These are phyloP conservation scores for Zygosaccharomyces gambellarensis DNA, from an alignment of 805 yeast genomes.

Conservation along the genomic window DNA sequence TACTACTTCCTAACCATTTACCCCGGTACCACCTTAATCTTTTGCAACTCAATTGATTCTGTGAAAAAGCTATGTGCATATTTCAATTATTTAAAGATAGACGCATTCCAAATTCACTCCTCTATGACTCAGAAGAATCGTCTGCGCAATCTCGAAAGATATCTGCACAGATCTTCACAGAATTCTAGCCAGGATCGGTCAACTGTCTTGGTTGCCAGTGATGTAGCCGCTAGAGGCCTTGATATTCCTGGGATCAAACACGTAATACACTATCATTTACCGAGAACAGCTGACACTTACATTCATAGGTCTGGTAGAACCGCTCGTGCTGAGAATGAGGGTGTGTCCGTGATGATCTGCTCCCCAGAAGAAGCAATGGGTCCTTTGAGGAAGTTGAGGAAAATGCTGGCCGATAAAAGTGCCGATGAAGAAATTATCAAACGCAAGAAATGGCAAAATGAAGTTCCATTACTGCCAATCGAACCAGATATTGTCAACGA, in stretches of 20 bases:
- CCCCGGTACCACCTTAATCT: conserved; percentile 85
- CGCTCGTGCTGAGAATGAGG: conserved; percentile 90
- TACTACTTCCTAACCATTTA: conserved; percentile 83
- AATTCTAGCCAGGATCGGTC: conserved; percentile 42
- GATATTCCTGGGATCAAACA: conserved; percentile 89
- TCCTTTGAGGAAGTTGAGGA: conserved; percentile 71
- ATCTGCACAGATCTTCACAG: conserved; percentile 47
- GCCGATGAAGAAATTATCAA: conserved; percentile 20
- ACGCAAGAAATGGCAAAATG: conserved; percentile 44
- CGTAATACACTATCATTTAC: conserved; percentile 93
- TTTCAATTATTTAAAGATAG: conserved; percentile 61
- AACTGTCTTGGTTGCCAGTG: conserved; percentile 83
- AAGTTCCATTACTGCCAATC: conserved; percentile 65
- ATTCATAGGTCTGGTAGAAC: conserved; percentile 97
- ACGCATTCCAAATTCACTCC: conserved; percentile 78
- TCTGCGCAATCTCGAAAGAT: conserved; percentile 76
- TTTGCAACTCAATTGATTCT: conserved; percentile 92
- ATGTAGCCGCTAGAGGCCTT: conserved; percentile 97
- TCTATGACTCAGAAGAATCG: conserved; percentile 95
- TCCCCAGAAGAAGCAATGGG: conserved; percentile 93
- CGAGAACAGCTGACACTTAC: conserved; percentile 89
- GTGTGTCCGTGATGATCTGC: conserved; percentile 91
- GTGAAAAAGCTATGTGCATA: conserved; percentile 81
- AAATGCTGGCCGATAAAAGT: conserved; percentile 40
- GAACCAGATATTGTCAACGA: conserved; percentile 71